These are phyloP conservation scores for Pilasporangium apinafurcum DNA, from an alignment of 352 stramenopile genomes.

Conservation along the genomic window DNA sequence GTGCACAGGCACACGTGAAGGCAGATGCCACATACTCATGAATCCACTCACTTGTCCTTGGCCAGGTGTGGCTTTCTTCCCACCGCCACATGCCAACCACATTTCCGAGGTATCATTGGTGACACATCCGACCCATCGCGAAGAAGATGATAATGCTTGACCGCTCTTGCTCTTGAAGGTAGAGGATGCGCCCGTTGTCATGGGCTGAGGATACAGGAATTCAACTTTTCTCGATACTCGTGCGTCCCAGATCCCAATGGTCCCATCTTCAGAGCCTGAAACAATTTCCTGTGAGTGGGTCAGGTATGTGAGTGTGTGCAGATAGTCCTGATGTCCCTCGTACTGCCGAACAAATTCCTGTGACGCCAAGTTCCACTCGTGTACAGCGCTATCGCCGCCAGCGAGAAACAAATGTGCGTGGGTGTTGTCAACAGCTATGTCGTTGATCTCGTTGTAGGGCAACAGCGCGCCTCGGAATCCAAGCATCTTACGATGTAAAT, in stretches of 20 bases:
- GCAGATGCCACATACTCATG: conserved; percentile 72
- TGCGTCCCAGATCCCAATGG: conserved; percentile 69
- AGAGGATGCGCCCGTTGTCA: not conserved
- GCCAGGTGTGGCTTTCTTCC: conserved; percentile 23
- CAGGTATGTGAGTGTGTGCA: conserved; percentile 59
- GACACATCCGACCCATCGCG: conserved; percentile 50
- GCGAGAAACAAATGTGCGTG: conserved; percentile 43
- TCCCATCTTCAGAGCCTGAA: conserved; percentile 63
- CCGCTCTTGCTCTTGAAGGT: conserved; percentile 1
- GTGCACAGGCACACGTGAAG: conserved; percentile 63
- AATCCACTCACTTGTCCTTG: conserved; percentile 28
- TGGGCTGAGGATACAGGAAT: conserved; percentile 34
- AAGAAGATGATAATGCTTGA: not conserved
- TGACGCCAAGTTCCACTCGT: conserved; percentile 51
- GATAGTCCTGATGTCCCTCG: conserved; percentile 48
- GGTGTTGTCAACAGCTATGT: conserved; percentile 26
- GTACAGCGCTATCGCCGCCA: conserved; percentile 47
- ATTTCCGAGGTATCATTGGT: conserved; percentile 66
- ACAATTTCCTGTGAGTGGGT: conserved; percentile 67
- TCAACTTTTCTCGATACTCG: conserved; percentile 45
- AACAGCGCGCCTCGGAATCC: conserved; percentile 53
- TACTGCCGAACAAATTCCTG: conserved; percentile 52
- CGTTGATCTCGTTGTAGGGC: conserved; percentile 64
- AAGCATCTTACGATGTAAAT: conserved; percentile 46
- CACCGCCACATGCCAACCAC: conserved; percentile 59